Conservation (phyloP, 495 filamentous ascomycete species). For the Lineolata rhizophorae region DNA sequence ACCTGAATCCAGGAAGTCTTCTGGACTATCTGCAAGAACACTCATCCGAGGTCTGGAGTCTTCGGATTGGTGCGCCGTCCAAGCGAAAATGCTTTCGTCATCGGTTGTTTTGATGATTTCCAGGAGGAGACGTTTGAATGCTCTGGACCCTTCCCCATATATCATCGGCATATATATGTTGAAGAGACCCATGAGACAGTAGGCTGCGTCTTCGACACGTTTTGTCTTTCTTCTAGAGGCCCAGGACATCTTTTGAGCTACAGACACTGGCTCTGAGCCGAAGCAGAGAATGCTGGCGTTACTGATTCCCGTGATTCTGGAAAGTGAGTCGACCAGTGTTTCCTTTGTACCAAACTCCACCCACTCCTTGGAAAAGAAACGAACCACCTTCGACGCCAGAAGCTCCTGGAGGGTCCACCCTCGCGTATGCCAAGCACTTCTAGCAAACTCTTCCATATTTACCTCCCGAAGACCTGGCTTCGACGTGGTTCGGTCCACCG, state of each 20-base stretch:
- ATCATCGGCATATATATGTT: slow-evolving; percentile 2
- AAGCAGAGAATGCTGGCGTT: background rate
- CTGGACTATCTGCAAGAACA: too few relatives aligned
- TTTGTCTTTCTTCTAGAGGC: background rate
- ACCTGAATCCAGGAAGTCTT: too few relatives aligned
- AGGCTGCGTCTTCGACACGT: slow-evolving; percentile 2
- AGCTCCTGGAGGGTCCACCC: slow-evolving; percentile 3
- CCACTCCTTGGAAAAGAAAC: slow-evolving; percentile 2
- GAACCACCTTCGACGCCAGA: background rate
- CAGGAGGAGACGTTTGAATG: slow-evolving; percentile 1
- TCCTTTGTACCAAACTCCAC: background rate
- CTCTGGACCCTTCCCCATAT: slow-evolving; percentile 2
- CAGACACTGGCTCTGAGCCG: background rate
- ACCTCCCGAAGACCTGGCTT: background rate
- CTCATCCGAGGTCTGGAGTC: too few relatives aligned
- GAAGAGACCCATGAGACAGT: slow-evolving; percentile 2
- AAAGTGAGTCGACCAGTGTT: background rate
- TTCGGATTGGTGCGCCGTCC: too few relatives aligned
- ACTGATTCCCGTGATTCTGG: background rate
- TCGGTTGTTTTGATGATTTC: slow-evolving; percentile 2
- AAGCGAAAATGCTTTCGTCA: background rate
- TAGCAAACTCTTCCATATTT: background rate
- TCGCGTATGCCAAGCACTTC: background rate
- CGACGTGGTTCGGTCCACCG: background rate
- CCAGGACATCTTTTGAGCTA: slow-evolving; percentile 2